A percentile compares a stretch with the other conserved stretches of the same genome.
These are phyloP conservation scores for Apiospora kogelbergensis DNA, from an alignment of 2,329 filamentous ascomycete species.

Conservation along the genomic window DNA sequence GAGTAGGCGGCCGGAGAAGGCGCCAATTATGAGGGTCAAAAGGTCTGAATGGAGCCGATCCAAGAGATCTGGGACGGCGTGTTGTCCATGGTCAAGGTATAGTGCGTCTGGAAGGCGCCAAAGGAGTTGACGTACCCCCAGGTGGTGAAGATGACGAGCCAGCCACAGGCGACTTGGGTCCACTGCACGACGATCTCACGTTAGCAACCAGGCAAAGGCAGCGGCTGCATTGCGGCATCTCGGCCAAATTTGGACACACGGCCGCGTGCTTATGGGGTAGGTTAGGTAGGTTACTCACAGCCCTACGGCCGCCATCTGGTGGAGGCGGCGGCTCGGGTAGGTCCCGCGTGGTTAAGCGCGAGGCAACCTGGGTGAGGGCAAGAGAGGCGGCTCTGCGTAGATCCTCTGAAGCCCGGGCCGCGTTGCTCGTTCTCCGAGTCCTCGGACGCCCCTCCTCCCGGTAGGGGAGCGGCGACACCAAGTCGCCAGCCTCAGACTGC, in stretches of 20 bases:
- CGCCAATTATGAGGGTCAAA: conserved; percentile 42
- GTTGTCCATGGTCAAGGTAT: conserved; percentile 33
- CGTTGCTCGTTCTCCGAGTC: not conserved
- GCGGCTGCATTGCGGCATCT: not conserved
- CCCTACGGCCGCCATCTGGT: conserved; percentile 30
- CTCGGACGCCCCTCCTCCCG: not conserved
- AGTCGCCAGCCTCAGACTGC: not conserved
- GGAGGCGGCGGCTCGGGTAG: conserved; percentile 30
- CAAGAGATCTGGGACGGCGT: conserved; percentile 40
- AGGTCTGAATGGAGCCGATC: conserved; percentile 45
- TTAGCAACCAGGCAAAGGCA: not conserved
- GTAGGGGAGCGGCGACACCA: not conserved
- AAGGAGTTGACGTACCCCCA: conserved; percentile 48
- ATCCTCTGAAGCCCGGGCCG: not conserved
- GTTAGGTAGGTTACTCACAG: conserved; percentile 10
- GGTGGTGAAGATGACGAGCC: conserved; percentile 42
- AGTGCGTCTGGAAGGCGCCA: conserved; percentile 47
- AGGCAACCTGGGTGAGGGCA: conserved; percentile 27
- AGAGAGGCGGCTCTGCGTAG: conserved; percentile 24
- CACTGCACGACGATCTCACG: conserved; percentile 21
- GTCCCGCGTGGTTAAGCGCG: conserved; percentile 29
- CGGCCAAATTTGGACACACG: not conserved
- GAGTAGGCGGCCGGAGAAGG: conserved; percentile 41
- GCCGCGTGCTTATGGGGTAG: not conserved
- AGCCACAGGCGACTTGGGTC: conserved; percentile 35